These are phyloP conservation scores for Claviceps paspali DNA, from an alignment of 2,329 filamentous ascomycete species.

Conservation along the genomic window DNA sequence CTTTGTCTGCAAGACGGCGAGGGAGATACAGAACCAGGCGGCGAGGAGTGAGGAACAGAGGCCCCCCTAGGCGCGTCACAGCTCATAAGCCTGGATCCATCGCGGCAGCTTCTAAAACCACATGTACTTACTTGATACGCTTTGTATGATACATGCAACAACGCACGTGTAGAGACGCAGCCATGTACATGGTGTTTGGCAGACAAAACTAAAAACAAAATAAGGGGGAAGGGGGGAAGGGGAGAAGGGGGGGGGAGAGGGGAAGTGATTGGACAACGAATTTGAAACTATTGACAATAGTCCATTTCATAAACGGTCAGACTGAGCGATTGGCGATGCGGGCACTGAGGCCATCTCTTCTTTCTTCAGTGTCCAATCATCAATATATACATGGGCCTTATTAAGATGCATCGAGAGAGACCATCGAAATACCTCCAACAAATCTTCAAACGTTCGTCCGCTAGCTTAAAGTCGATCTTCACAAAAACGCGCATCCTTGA, in stretches of 20 bases:
- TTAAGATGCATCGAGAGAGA: not conserved
- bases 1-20: conserved; percentile 8
- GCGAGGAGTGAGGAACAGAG: not conserved
- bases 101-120: too few species aligned
- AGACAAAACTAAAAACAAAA: too few species aligned
- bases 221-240: too few species aligned
- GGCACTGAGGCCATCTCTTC: not conserved
- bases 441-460: not conserved
- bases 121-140: too few species aligned
- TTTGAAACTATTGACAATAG: too few species aligned
- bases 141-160: too few species aligned
- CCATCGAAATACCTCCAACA: not conserved
- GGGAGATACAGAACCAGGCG: conserved; percentile 5
- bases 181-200: too few species aligned
- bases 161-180: too few species aligned
- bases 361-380: not conserved
- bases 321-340: not conserved
- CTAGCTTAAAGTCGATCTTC: not conserved
- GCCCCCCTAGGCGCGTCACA: too few species aligned
- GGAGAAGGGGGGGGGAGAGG: too few species aligned
- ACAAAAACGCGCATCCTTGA: not conserved
- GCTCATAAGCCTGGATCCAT: not conserved
- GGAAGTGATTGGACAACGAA: too few species aligned
- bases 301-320: too few species aligned
- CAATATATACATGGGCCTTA: not conserved